Evolutionary conservation across 164 flowering plant species (phyloP), one percentile per base, ranked within the genome.

Genomic region (Dillenia turbinata): DNA sequence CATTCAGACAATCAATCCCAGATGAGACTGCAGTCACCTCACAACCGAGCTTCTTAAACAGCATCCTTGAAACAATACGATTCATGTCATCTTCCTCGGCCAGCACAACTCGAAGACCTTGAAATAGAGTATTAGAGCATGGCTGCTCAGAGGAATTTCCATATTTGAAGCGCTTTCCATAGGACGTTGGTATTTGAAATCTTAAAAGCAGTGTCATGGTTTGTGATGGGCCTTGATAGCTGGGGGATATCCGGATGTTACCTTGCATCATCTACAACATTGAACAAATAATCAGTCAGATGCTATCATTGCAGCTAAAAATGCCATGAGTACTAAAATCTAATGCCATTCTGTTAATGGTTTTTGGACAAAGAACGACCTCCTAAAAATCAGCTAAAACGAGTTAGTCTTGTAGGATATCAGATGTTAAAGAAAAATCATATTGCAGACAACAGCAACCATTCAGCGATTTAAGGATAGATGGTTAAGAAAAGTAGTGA

Each of bases 1-100:
- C 86, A 49, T 64, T 78, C 0, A 94, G 86, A 75, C 99, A 92
- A 53, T 88, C 96, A 44, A 66, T 78, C 54, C 96, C 99, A 0
- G 99, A 85, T 14, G 94, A 73, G 26, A 85, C 97, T 9, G 89
- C 55, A 33, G 88, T 68, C 3, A 94, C 96, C 49, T 17, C 59
- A 75, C 97, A 94, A 5, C 99, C 99, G 33, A 94, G 75, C 63
- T 84, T 94, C 75, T 89, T 88, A 16, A 94, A 92, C 45, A 91
- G 76, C 57, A 78, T 91, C 16, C 81, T 69, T 0, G 96, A 89
- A 44, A 91, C 97, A 45, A 83, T 85, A 47, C 89, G 60, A 73
- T 85, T 94, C 43, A 78, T 71, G 45, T 81, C 82, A 61, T 91
- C 94, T 9, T 74, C 78, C 44, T 90, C 97, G 2, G 84, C 92